Percentiles rank a stretch among this genome's conserved stretches.
Conservation (phyloP, 306 rosid species). For the Ceratonia siliqua region DNA sequence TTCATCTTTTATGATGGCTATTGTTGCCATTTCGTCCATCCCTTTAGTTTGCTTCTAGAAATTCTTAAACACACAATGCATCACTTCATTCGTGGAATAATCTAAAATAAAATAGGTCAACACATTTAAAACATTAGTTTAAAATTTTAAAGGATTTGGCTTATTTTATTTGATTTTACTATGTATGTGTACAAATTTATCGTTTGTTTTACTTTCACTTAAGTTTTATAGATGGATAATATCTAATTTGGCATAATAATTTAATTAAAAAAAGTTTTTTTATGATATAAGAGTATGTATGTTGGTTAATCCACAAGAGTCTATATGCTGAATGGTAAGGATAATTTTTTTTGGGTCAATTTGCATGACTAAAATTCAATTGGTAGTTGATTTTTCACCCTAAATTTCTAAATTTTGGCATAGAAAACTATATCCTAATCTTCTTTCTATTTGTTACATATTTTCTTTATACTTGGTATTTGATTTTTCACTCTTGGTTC, state of each 20-base stretch:
- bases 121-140: too few species aligned
- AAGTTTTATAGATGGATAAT: too few species aligned
- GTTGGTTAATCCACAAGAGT: background rate
- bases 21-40: background rate
- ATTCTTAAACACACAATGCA: too few species aligned
- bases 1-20: background rate
- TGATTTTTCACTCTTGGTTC: background rate
- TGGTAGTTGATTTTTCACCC: background rate
- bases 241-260: background rate
- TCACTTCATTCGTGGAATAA: too few species aligned
- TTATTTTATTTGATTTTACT: too few species aligned
- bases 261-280: slow-evolving; percentile 6
- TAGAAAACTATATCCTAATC: background rate
- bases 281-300: background rate
- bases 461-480: background rate
- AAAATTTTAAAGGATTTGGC: too few species aligned
- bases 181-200: too few species aligned
- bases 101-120: too few species aligned
- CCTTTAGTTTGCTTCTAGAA: background rate
- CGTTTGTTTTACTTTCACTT: too few species aligned
- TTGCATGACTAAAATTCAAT: slow-evolving; percentile 7
- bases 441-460: background rate
- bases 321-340: background rate
- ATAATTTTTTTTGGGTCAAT: background rate
- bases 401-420: background rate